These are phyloP conservation scores for Amanita pallidorosea DNA, from an alignment of 768 basidiomycete species.

Conservation along the genomic window DNA sequence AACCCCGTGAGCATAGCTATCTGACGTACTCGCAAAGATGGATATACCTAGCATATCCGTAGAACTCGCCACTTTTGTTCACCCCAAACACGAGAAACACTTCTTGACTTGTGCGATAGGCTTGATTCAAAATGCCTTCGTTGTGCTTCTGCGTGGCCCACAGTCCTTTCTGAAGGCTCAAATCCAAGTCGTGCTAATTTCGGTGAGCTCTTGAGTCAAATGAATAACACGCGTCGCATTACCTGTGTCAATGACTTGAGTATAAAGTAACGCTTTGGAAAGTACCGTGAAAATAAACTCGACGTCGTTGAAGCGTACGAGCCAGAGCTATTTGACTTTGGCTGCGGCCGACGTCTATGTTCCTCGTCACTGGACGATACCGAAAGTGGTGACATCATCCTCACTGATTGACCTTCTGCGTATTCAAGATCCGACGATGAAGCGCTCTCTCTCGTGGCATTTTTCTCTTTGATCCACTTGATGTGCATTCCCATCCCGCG, in stretches of 20 bases:
- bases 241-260: conserved; percentile 82
- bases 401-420: not conserved
- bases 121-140: conserved; percentile 84
- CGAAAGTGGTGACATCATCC: conserved; percentile 3
- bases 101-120: conserved; percentile 82
- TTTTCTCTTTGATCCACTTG: conserved; percentile 66
- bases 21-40: not conserved
- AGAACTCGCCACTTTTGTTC: conserved; percentile 92
- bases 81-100: conserved; percentile 88
- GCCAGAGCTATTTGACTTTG: conserved; percentile 44
- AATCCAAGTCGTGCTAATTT: conserved; percentile 60
- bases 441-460: conserved; percentile 19
- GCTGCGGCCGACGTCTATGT: conserved; percentile 9
- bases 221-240: conserved; percentile 10
- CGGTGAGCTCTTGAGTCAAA: not conserved
- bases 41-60: conserved; percentile 75
- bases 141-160: conserved; percentile 96
- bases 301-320: conserved; percentile 80
- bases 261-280: conserved; percentile 88
- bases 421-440: not conserved
- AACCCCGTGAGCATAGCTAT: conserved; percentile 3
- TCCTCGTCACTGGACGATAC: conserved; percentile 31
- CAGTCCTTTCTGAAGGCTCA: conserved; percentile 64
- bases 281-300: conserved; percentile 62
- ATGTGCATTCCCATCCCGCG: conserved; percentile 77